Percentiles rank a stretch among this genome's conserved stretches.
Conservation (phyloP, 2,329 filamentous ascomycete genomes). For the Aureobasidium sp. region DNA sequence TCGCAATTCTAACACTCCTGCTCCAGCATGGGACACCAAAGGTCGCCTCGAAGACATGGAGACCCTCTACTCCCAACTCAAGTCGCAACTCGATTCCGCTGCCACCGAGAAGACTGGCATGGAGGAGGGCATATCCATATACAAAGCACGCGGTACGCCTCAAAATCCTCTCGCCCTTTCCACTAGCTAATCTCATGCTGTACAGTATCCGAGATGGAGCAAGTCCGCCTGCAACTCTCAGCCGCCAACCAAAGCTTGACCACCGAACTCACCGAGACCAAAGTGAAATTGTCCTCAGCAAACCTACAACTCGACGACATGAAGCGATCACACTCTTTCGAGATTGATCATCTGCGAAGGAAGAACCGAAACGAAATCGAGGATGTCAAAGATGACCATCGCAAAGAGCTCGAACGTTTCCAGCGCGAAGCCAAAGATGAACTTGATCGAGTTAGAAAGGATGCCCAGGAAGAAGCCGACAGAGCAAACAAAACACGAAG, state of each 20-base stretch:
- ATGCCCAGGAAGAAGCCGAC: conserved; percentile 47
- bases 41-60: conserved; percentile 70
- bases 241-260: conserved; percentile 49
- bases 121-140: conserved; percentile 65
- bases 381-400: conserved; percentile 44
- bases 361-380: conserved; percentile 51
- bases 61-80: conserved; percentile 60
- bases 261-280: conserved; percentile 57
- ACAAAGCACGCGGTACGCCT: conserved; percentile 62
- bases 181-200: conserved; percentile 3
- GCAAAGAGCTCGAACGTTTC: conserved; percentile 48
- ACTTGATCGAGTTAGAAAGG: conserved; percentile 32
- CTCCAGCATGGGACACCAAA: conserved; percentile 71
- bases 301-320: conserved; percentile 44
- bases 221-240: conserved; percentile 40
- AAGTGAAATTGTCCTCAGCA: conserved; percentile 40
- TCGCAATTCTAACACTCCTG: conserved; percentile 62
- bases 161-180: not conserved
- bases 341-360: conserved; percentile 43
- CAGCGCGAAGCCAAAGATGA: conserved; percentile 41
- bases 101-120: conserved; percentile 58
- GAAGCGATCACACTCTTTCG: conserved; percentile 42
- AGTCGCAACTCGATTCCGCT: conserved; percentile 61
- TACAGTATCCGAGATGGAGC: conserved; percentile 50
- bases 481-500: conserved; percentile 52